Conservation (phyloP, 1,139 yeast species). For the Zygosaccharomyces pseudobailii region DNA sequence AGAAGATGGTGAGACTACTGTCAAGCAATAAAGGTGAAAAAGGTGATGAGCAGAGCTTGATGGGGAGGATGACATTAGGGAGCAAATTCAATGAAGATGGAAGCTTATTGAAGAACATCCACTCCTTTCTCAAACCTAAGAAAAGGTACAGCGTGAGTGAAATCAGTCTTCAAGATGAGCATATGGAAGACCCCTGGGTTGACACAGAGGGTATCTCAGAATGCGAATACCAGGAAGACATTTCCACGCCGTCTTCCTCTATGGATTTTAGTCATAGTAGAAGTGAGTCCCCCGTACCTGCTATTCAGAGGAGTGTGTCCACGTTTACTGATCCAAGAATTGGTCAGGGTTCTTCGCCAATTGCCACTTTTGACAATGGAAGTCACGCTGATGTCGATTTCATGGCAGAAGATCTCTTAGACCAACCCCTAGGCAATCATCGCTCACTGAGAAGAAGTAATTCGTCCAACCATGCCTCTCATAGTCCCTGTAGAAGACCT, state of each 20-base stretch:
- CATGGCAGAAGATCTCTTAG: not conserved
- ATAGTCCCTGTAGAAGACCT: slow-evolving; percentile 1
- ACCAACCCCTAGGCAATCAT: not conserved
- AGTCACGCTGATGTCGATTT: not conserved
- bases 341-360: not conserved
- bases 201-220: not conserved
- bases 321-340: not conserved
- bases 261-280: not conserved
- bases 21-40: slow-evolving; percentile 3
- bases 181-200: not conserved
- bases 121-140: slow-evolving; percentile 9
- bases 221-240: not conserved
- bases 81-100: slow-evolving; percentile 10
- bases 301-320: slow-evolving; percentile 1
- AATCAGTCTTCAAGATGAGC: not conserved
- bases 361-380: not conserved
- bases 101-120: slow-evolving; percentile 10
- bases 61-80: slow-evolving; percentile 10
- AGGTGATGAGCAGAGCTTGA: slow-evolving; percentile 3
- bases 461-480: slow-evolving; percentile 1
- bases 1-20: slow-evolving; percentile 1
- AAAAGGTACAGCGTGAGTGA: slow-evolving; percentile 2
- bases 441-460: not conserved
- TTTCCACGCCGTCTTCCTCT: not conserved
- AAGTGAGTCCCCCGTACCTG: slow-evolving; percentile 1